Evolutionary conservation across 2,329 filamentous ascomycete genomes (phyloP).

Genomic region (Curvularia eragrostidis): DNA sequence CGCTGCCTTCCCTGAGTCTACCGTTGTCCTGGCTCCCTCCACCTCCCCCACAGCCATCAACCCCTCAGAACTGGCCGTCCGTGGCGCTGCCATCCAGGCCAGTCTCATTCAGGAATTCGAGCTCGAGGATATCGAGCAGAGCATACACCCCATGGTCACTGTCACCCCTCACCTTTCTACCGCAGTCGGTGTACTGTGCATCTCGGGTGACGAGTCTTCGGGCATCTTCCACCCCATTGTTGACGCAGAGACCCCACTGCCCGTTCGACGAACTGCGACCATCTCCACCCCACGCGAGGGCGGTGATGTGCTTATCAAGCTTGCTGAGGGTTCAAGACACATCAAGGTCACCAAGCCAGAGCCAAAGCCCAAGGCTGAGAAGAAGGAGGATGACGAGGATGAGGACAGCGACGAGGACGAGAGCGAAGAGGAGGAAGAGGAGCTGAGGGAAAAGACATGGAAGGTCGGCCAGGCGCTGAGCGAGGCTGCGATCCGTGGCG

Average conservation of each 20-base stretch:
- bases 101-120: slow-evolving; percentile 95
- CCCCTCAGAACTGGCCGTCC: slow-evolving; percentile 86
- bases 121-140: slow-evolving; percentile 90
- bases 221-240: slow-evolving; percentile 83
- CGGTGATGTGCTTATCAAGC: slow-evolving; percentile 85
- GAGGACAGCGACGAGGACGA: slow-evolving; percentile 66
- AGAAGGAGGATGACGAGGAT: slow-evolving; percentile 66
- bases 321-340: slow-evolving; percentile 86
- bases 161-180: slow-evolving; percentile 89
- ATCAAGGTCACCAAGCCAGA: slow-evolving; percentile 94
- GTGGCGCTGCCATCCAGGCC: slow-evolving; percentile 94
- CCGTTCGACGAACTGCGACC: slow-evolving; percentile 83
- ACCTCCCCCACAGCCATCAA: slow-evolving; percentile 82
- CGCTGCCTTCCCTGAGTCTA: slow-evolving; percentile 80
- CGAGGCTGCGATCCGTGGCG: slow-evolving; percentile 80
- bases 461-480: slow-evolving; percentile 83
- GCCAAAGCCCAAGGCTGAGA: slow-evolving; percentile 73
- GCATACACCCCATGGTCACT: slow-evolving; percentile 92
- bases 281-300: slow-evolving; percentile 78
- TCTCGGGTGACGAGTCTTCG: slow-evolving; percentile 63
- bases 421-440: slow-evolving; percentile 80
- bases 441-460: slow-evolving; percentile 89
- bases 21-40: slow-evolving; percentile 80
- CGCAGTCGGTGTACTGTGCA: slow-evolving; percentile 83
- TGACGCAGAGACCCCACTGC: slow-evolving; percentile 84